Conservation (phyloP, 164 flowering plant species). For the Vitis cinerea region DNA sequence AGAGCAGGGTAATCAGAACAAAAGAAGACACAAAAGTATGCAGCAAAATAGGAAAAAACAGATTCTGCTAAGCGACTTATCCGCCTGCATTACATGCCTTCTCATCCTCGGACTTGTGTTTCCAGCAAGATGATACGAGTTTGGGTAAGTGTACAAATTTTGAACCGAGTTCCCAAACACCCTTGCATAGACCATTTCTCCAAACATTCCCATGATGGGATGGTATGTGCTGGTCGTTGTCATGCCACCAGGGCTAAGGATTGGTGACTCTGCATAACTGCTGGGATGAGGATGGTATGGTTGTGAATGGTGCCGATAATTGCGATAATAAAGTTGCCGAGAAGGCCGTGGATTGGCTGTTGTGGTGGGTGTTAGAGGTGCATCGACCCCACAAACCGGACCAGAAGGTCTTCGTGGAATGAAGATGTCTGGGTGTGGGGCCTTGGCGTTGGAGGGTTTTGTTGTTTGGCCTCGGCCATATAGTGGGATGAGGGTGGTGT, state of each 20-base stretch:
- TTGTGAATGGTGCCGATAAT: constrained; percentile 14
- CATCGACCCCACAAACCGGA: constrained; percentile 22
- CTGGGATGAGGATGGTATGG: constrained; percentile 8
- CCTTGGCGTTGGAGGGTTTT: constrained; percentile 25
- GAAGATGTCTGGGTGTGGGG: constrained; percentile 17
- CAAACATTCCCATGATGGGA: constrained; percentile 40
- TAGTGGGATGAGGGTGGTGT: constrained; percentile 46
- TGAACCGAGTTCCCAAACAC: constrained; percentile 40
- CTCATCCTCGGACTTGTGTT: constrained; percentile 34
- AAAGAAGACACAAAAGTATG: constrained; percentile 39
- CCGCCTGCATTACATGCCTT: constrained; percentile 43
- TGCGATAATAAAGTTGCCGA: constrained; percentile 15
- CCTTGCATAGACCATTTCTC: constrained; percentile 44
- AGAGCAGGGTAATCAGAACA: constrained; percentile 30
- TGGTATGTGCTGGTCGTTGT: constrained; percentile 13
- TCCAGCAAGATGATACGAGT: constrained; percentile 35
- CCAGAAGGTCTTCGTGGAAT: constrained; percentile 49
- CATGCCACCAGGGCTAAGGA: constrained; percentile 13
- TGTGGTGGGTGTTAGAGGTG: constrained; percentile 1
- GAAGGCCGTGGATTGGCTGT: not conserved
- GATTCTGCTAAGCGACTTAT: constrained; percentile 48
- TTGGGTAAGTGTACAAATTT: constrained; percentile 27
- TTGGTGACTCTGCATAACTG: constrained; percentile 9
- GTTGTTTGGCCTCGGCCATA: constrained; percentile 46
- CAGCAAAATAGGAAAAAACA: constrained; percentile 56